Conservation (phyloP, 257 asterid species). For the Nicotiana sylvestris region DNA sequence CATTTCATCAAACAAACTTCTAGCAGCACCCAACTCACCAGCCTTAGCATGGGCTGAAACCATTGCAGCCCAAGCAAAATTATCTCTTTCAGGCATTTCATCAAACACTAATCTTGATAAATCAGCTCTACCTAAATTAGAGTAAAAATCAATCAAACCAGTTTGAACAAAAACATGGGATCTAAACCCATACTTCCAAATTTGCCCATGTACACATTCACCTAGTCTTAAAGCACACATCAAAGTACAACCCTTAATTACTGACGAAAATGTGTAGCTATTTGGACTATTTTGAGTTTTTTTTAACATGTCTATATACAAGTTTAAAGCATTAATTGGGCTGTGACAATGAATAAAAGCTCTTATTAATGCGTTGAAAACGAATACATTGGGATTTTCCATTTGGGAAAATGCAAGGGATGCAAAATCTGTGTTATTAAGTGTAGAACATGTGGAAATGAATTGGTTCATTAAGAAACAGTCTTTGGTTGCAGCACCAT, state of each 20-base stretch:
- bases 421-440: constrained; percentile 38
- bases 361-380: constrained; percentile 51
- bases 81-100: constrained; percentile 60
- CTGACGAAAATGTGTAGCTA: constrained; percentile 56
- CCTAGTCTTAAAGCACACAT: constrained; percentile 34
- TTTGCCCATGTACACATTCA: constrained; percentile 50
- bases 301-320: constrained; percentile 48
- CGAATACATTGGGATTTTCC: constrained; percentile 49
- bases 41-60: constrained; percentile 45
- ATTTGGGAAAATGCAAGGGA: constrained; percentile 38
- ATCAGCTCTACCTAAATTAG: constrained; percentile 40
- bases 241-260: constrained; percentile 53
- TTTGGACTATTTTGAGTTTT: constrained; percentile 43
- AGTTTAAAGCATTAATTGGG: constrained; percentile 40
- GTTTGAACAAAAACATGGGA: constrained; percentile 53
- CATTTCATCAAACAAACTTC: constrained; percentile 57
- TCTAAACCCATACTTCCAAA: constrained; percentile 49
- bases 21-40: constrained; percentile 54
- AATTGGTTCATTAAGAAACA: constrained; percentile 67
- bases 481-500: constrained; percentile 44
- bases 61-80: constrained; percentile 63
- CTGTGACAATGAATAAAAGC: constrained; percentile 43
- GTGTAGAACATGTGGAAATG: constrained; percentile 54
- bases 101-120: constrained; percentile 56
- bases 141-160: constrained; percentile 57